phyloP scores from a whole-genome alignment of 2,329 filamentous ascomycete genomes.

The Exophiala xenobiotica region DNA sequence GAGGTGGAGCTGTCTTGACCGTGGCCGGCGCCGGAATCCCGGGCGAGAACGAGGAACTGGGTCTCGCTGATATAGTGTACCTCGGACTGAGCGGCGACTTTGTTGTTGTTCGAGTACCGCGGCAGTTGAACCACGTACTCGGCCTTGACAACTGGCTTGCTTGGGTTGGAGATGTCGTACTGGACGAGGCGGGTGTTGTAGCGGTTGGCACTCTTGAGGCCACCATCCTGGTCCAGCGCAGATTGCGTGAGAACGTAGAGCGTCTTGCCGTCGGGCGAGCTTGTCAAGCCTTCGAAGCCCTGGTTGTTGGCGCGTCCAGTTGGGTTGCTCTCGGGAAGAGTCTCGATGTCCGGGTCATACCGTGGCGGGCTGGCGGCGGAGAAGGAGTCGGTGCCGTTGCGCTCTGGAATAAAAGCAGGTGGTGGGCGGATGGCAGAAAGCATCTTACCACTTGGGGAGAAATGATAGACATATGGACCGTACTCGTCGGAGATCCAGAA shows the following conservation, averaged over 20 bases:
- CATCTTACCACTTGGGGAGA: constrained; percentile 59
- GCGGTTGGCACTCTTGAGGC: constrained; percentile 53
- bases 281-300: constrained; percentile 69
- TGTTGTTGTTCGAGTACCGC: constrained; percentile 53
- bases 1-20: constrained; percentile 55
- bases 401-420: constrained; percentile 61
- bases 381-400: constrained; percentile 63
- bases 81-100: constrained; percentile 66
- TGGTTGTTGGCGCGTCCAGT: constrained; percentile 70
- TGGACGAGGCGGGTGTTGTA: constrained; percentile 62
- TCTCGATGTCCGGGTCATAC: constrained; percentile 52
- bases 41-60: constrained; percentile 66
- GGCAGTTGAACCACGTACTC: constrained; percentile 69
- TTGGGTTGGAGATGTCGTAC: constrained; percentile 56
- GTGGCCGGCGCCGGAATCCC: constrained; percentile 62
- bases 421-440: constrained; percentile 63
- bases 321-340: constrained; percentile 57
- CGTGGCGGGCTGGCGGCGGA: constrained; percentile 62
- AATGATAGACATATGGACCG: constrained; percentile 69
- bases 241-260: constrained; percentile 67
- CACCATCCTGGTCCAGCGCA: constrained; percentile 63
- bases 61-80: constrained; percentile 62
- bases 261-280: constrained; percentile 61
- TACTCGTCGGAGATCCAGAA: constrained; percentile 74
- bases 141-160: constrained; percentile 49